Evolutionary conservation across 2,329 filamentous ascomycete genomes (phyloP).

Genomic region (Onygenales sp.): DNA sequence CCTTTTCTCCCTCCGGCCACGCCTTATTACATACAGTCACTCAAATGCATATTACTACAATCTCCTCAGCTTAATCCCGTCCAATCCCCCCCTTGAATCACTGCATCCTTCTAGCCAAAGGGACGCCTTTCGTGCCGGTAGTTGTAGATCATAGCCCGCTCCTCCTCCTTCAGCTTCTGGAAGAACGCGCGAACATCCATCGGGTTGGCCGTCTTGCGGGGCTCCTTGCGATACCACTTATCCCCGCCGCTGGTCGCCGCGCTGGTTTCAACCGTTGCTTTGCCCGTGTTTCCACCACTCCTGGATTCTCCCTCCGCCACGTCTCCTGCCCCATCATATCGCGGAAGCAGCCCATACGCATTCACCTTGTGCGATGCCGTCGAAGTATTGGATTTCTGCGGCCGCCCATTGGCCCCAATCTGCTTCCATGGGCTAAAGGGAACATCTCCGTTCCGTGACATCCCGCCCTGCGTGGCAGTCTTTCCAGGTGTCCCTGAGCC

Average conservation of each 20-base stretch:
- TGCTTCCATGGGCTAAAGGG: conserved; percentile 16
- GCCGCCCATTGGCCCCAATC: conserved; percentile 11
- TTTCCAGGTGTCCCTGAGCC: neutral
- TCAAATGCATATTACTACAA: neutral
- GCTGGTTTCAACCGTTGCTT: neutral
- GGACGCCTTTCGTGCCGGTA: conserved; percentile 8
- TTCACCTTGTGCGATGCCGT: conserved; percentile 21
- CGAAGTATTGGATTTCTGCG: conserved; percentile 19
- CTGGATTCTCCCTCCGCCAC: neutral
- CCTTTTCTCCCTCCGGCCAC: no score
- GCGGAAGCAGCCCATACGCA: conserved; percentile 20
- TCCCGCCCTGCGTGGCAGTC: neutral
- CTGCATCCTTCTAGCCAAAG: conserved; percentile 4
- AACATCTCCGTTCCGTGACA: conserved; percentile 8
- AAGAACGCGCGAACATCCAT: conserved; percentile 17
- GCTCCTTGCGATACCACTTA: conserved; percentile 9
- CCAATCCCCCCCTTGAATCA: neutral
- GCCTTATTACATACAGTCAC: no score
- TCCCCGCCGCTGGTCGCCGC: neutral
- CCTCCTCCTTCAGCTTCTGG: conserved; percentile 16
- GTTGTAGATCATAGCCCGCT: conserved; percentile 14
- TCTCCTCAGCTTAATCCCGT: neutral
- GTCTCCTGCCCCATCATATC: conserved; percentile 21
- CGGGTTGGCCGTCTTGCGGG: conserved; percentile 11
- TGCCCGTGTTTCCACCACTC: neutral